Evolutionary conservation across 1,139 yeast genomes (phyloP), one percentile per base, ranked within the genome.

Genomic region (Kodamaea plutei): DNA sequence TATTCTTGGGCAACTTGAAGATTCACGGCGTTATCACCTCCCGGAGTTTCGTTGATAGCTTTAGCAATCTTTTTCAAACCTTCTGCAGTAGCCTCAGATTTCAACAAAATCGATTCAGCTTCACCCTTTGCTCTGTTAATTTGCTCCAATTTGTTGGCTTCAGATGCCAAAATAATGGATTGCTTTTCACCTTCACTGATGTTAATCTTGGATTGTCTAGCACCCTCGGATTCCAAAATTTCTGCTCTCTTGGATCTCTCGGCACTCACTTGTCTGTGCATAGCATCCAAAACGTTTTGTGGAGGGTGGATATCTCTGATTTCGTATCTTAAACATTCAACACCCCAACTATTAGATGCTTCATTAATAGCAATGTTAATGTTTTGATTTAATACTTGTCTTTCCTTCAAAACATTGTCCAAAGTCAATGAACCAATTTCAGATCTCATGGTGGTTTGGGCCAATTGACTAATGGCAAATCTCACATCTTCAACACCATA

Each of bases 231-330:
- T 50, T 84, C 95, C 53, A 84, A 69, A 43, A 84, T 85, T 54
- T 84, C 91, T 2, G 95, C 95, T 41, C 94, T 68, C 56, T 84
- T 84, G 29, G 89, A 78, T 46, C 95, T 68, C 54, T 85, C 95
- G 18, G 94, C 93, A 35, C 83, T 73, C 8, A 85, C 95, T 58
- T 84, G 94, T 51, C 91, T 74, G 56, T 84, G 94, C 95, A 84
- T 84, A 23, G 94, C 93, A 47, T 82, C 91, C 47, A 84, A 71
- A n/a, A 84, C 95, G 45, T 83, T 82, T 25, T 72, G 71, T 1
- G 95, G 95, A 4, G 95, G 95, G 49, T 84, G 89, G 36, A 85
- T 84, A 52, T 85, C 95, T 49, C 89, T 73, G 56, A 85, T 84
- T 56, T 85, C 95, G 54, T 85, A 84, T 50, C 95, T 73, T 43